phyloP scores from a whole-genome alignment of 2,329 filamentous ascomycete species.

The Microdochium trichocladiopsis region DNA sequence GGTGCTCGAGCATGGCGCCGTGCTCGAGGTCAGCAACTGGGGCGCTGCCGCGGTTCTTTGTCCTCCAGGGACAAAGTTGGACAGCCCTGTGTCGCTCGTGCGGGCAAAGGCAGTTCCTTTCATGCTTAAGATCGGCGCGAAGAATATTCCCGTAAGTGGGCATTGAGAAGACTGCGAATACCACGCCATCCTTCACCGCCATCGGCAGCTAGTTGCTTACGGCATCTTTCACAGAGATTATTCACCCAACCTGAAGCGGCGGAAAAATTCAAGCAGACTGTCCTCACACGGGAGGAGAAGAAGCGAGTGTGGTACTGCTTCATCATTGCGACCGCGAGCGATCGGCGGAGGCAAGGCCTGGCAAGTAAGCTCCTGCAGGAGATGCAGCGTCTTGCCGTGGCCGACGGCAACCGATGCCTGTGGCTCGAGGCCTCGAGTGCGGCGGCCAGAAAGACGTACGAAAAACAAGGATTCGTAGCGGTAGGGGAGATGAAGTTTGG shows the following conservation, averaged over 20 bases:
- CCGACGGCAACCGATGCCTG: constrained; percentile 2
- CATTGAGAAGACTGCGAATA: too few species aligned
- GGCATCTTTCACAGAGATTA: background rate
- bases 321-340: constrained; percentile 22
- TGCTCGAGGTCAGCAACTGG: background rate
- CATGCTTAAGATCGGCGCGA: background rate
- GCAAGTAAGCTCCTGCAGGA: constrained; percentile 2
- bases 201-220: too few species aligned
- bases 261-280: constrained; percentile 2
- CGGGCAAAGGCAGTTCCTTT: background rate
- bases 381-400: constrained; percentile 1
- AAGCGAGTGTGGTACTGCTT: constrained; percentile 4
- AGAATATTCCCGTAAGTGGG: background rate
- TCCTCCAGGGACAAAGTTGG: background rate
- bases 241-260: background rate
- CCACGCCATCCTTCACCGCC: too few species aligned
- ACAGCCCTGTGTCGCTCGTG: background rate
- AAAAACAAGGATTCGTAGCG: constrained; percentile 1
- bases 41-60: background rate
- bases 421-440: background rate
- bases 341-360: constrained; percentile 12
- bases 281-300: background rate
- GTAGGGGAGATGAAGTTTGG: constrained; percentile 5
- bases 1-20: background rate
- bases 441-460: background rate